These are phyloP conservation scores for Aethionema arabicum DNA, from an alignment of 345 rosid species.

Conservation along the genomic window DNA sequence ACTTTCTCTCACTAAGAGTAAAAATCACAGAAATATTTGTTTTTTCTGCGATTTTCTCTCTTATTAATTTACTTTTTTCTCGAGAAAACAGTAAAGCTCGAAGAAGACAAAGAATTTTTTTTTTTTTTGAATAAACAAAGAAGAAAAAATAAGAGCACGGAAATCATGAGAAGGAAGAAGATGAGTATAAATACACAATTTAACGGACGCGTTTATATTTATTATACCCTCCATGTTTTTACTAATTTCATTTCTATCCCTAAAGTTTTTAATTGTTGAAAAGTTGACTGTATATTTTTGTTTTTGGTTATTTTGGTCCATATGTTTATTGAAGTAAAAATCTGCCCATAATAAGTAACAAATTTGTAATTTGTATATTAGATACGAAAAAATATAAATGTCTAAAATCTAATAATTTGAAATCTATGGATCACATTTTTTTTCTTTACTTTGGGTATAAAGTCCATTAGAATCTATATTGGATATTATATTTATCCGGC, in stretches of 20 bases:
- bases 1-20: conserved; percentile 28
- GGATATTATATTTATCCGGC: too few species aligned
- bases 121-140: neutral
- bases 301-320: neutral
- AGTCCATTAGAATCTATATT: too few species aligned
- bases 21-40: conserved; percentile 24
- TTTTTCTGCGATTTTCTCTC: conserved; percentile 28
- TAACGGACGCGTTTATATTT: conserved; percentile 27
- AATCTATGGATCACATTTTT: too few species aligned
- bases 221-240: conserved; percentile 5
- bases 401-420: too few species aligned
- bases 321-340: neutral
- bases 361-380: neutral
- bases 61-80: neutral
- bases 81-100: conserved; percentile 26
- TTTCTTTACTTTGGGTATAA: too few species aligned
- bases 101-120: conserved; percentile 15
- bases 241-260: conserved; percentile 26
- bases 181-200: conserved; percentile 5
- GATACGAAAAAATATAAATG: neutral
- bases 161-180: conserved; percentile 21
- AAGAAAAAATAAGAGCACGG: conserved; percentile 22
- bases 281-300: neutral
- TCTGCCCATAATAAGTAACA: neutral
- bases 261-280: neutral